phyloP scores from a whole-genome alignment of 1,284 basidiomycete genomes.

The Irpex sp. region DNA sequence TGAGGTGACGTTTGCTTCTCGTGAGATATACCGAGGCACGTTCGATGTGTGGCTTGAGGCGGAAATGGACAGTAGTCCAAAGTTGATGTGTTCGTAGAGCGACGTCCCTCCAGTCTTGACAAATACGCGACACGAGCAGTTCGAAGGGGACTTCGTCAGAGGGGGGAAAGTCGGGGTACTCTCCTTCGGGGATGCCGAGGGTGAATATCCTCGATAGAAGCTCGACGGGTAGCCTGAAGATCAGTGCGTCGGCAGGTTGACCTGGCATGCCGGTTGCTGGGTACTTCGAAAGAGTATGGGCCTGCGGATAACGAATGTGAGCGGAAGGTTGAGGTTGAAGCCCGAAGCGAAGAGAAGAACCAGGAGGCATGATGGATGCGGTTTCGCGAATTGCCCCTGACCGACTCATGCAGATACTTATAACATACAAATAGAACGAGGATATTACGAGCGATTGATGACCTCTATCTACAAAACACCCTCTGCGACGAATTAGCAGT shows the following conservation, averaged over 20 bases:
- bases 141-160: constrained; percentile 38
- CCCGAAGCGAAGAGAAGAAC: no score
- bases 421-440: no score
- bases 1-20: constrained; percentile 32
- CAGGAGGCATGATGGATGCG: no score
- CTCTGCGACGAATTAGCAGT: not conserved
- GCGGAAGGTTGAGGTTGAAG: not conserved
- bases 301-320: not conserved
- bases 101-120: constrained; percentile 47
- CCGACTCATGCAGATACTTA: no score
- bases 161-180: constrained; percentile 35
- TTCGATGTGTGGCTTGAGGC: constrained; percentile 42
- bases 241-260: constrained; percentile 18
- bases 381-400: no score
- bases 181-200: constrained; percentile 41
- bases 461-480: no score
- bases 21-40: constrained; percentile 44
- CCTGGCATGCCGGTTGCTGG: not conserved
- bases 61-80: constrained; percentile 53
- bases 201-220: constrained; percentile 50
- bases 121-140: constrained; percentile 51
- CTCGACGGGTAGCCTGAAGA: constrained; percentile 51
- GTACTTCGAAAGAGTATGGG: not conserved
- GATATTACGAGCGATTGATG: no score
- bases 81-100: constrained; percentile 45